Percentiles rank a stretch among this genome's conserved stretches.
Evolutionary conservation across 805 yeast genomes (phyloP).

Genomic region (Debaryomyces prosopidis): DNA sequence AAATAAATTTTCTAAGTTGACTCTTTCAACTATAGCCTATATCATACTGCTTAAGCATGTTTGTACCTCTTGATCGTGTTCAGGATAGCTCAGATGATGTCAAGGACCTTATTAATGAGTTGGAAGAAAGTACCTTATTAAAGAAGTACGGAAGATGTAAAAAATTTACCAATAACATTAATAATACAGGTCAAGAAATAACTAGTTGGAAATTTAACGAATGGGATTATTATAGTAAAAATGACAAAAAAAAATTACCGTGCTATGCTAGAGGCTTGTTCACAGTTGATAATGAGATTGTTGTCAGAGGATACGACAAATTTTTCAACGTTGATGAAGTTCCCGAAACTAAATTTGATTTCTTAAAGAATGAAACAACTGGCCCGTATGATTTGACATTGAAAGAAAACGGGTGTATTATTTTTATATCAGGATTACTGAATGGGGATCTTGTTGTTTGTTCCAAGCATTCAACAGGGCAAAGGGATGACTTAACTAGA

Average conservation of each 20-base stretch:
- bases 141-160: conserved; percentile 23
- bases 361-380: conserved; percentile 43
- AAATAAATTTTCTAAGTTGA: too few species aligned
- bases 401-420: conserved; percentile 94
- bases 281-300: conserved; percentile 51
- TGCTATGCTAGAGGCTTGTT: conserved; percentile 84
- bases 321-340: conserved; percentile 83
- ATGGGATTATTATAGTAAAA: conserved; percentile 70
- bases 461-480: conserved; percentile 88
- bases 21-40: too few species aligned
- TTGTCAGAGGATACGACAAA: conserved; percentile 89
- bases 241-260: conserved; percentile 54
- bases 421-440: conserved; percentile 72
- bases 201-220: conserved; percentile 82
- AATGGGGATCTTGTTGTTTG: conserved; percentile 84
- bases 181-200: conserved; percentile 6
- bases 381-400: conserved; percentile 84
- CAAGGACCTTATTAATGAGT: conserved; percentile 14
- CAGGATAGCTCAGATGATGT: conserved; percentile 15
- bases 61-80: conserved; percentile 1
- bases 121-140: conserved; percentile 16
- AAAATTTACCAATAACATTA: conserved; percentile 12
- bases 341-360: conserved; percentile 48
- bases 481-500: conserved; percentile 47
- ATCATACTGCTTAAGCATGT: not conserved